Base-by-base conservation (phyloP, 208 protist species). In the Crithidia sp. region DNA sequence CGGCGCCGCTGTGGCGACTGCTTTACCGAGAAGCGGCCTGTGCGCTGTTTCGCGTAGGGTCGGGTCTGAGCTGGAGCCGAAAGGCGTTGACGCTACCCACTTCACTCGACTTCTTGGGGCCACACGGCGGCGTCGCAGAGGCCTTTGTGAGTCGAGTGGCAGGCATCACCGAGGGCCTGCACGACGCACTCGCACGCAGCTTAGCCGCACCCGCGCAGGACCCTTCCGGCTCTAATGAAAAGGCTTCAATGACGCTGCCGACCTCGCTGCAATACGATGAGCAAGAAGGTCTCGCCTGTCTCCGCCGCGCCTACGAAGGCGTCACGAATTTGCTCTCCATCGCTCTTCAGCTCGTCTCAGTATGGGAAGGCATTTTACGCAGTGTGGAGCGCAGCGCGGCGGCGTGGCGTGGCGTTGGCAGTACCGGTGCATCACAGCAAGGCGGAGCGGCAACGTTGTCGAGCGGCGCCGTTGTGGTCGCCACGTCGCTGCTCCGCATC, bases 1-100 rank as follows among this genome's bases (percentile, higher is more conserved):
- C n/a, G 6, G 55, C 74, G 7, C 54, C 67, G 2, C 41, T 69
- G 74, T 79, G 67, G 74, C 6, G 55, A 2, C 13, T 74, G 55
- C 47, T 79, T 5, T 54, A 70, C 53, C 54, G 65, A 7, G 66
- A 70, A 14, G 19, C 28, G 0, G 67, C 74, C 0, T 1, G 5
- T 12, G 16, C 14, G 14, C 47, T 79, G 17, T 79, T 74, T 39
- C 16, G 60, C 7, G 54, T 57, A 3, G 74, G 74, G 5, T 74
- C 67, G 5, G 74, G 74, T 0, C 67, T 79, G 2, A 66, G 74
- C 16, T 79, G 74, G 74, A 74, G 50, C n/a, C 74, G 74, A n/a
- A 59, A 43, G 52, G 53, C 41, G 0, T 55, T 71, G 7, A 2
- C 39, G 7, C 17, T 70, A 16, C 17, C 62, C 45, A 49, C 12